Evolutionary conservation across 169 alveolate species (phyloP), one percentile per base, ranked within the genome.

Genomic region (Theileria equi): DNA sequence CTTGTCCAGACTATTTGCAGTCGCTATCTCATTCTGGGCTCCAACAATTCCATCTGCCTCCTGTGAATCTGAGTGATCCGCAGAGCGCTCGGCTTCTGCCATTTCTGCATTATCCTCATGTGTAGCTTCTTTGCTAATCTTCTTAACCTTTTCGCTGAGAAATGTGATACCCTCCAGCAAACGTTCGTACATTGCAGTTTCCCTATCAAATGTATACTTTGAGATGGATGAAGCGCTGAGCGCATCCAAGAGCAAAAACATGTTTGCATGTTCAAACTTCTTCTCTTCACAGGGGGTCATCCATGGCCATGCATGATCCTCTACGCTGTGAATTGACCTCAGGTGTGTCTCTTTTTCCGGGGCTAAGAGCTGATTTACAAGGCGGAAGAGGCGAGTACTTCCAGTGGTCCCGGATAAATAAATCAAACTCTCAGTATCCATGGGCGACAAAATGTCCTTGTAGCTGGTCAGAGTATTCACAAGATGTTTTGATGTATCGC

Each of bases 291-390:
- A 17, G 5, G 38, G 23, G 54, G 32, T 59, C 81, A 70, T 70
- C 81, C 81, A 70, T 29, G 81, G 81, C 81, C 81, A 70, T 16
- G 81, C 81, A 21, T 70, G 73, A 23, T 55, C 63, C 47, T 70
- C 81, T 34, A 70, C 81, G 0, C 74, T 40, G 64, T 59, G 72
- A 0, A 70, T 70, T 0, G 81, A 50, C 35, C 66, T 60, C 6
- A 59, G 52, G 13, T 53, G 61, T 0, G 25, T 1, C 0, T 63
- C 67, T 3, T 31, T 8, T 21, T 38, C 17, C 16, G 47, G 74
- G 10, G 63, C 57, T 10, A 70, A 4, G 16, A 62, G 47, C 34
- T 54, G 43, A 1, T 70, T 57, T 55, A 77, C 34, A 16, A 61
- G 43, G 35, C 77, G 13, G 29, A 77, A 62, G 7, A 67, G 25